These are phyloP conservation scores for Amesomyces nigricolor DNA, from an alignment of 2,329 filamentous ascomycete species.

Conservation along the genomic window DNA sequence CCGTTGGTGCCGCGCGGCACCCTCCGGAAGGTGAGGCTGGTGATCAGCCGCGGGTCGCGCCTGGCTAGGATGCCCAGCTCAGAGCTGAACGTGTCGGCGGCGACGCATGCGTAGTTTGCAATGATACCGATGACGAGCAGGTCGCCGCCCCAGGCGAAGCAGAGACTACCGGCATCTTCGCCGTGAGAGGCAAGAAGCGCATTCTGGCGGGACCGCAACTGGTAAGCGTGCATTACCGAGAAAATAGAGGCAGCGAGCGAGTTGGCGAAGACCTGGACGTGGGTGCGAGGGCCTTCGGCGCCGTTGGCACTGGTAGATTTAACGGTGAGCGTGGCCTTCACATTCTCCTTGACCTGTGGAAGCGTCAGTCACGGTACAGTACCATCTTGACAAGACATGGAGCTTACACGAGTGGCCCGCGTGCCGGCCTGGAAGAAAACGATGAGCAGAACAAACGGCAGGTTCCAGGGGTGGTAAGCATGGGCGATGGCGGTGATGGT, in stretches of 20 bases:
- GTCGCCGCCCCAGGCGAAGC: conserved; percentile 58
- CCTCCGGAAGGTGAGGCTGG: conserved; percentile 64
- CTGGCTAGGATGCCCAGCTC: conserved; percentile 88
- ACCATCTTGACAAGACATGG: conserved; percentile 12
- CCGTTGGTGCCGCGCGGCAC: conserved; percentile 93
- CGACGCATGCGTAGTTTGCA: conserved; percentile 83
- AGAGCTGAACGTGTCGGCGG: conserved; percentile 90
- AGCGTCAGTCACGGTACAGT: conserved; percentile 13
- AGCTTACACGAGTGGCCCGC: conserved; percentile 67
- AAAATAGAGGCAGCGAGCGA: conserved; percentile 70
- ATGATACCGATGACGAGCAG: conserved; percentile 60
- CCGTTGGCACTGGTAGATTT: conserved; percentile 66
- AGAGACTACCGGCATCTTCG: conserved; percentile 37
- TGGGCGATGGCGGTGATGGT: conserved; percentile 70
- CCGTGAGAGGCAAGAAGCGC: conserved; percentile 33
- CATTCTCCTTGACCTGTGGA: conserved; percentile 70
- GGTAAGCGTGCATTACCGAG: conserved; percentile 53
- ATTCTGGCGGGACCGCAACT: conserved; percentile 46
- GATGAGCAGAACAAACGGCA: conserved; percentile 78
- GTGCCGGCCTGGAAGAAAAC: conserved; percentile 87
- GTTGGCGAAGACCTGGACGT: conserved; percentile 87
- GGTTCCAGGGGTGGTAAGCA: conserved; percentile 85
- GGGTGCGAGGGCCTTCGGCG: conserved; percentile 76
- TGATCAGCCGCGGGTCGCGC: conserved; percentile 75
- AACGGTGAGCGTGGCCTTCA: conserved; percentile 78